Conservation (phyloP, 1,284 basidiomycete species). For the Chiua sp. region DNA sequence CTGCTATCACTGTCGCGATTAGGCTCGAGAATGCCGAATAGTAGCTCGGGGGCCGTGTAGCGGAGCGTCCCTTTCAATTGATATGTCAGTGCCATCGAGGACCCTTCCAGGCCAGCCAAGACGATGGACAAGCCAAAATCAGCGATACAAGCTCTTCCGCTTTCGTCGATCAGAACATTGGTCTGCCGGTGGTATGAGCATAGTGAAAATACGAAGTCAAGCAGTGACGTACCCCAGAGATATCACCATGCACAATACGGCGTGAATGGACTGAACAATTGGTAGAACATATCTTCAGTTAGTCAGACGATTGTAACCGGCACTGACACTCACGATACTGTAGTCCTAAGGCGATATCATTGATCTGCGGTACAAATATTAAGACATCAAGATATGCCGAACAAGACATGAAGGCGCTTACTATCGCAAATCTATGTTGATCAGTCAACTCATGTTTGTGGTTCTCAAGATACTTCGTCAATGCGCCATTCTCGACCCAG, state of each 20-base stretch:
- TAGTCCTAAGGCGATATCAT: constrained; percentile 31
- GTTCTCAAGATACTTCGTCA: constrained; percentile 20
- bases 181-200: constrained; percentile 7
- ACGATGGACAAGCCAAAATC: constrained; percentile 14
- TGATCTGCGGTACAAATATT: constrained; percentile 15
- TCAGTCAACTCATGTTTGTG: constrained; percentile 8
- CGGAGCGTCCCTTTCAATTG: no score
- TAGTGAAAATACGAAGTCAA: neutral
- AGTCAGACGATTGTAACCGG: neutral
- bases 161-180: constrained; percentile 23
- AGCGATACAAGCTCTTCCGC: constrained; percentile 29
- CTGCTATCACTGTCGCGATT: no score
- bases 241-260: constrained; percentile 32
- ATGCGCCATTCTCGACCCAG: constrained; percentile 30
- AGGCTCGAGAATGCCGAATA: no score
- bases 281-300: neutral
- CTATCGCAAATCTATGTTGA: constrained; percentile 21
- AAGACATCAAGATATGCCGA: neutral
- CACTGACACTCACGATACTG: constrained; percentile 27
- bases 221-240: constrained; percentile 30
- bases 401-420: constrained; percentile 6
- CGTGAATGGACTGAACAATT: constrained; percentile 24
- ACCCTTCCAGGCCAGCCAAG: no score
- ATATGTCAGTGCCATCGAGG: no score
- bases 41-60: no score